Percentiles rank a stretch among this genome's conserved stretches.
Evolutionary conservation across 2,329 filamentous ascomycete species (phyloP).

Genomic region (Botryotinia calthae): DNA sequence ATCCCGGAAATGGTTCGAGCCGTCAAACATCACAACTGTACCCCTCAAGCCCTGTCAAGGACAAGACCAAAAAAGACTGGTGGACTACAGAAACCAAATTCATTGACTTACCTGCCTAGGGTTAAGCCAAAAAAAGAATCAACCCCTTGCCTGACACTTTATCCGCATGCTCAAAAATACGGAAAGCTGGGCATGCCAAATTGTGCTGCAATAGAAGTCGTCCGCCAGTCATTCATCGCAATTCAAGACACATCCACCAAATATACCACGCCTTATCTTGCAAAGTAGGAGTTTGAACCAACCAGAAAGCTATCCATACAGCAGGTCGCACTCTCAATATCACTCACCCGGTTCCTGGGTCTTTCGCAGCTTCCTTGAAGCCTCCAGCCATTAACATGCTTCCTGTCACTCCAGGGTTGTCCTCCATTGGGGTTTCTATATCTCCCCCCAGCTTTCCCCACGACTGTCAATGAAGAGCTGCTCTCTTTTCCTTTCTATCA

Average conservation of each 20-base stretch:
- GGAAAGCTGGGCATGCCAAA: slow-evolving; percentile 1
- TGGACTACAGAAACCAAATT: neutral
- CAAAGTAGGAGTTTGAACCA: slow-evolving; percentile 8
- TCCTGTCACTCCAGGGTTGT: slow-evolving; percentile 8
- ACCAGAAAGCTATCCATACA: slow-evolving; percentile 5
- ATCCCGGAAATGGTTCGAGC: slow-evolving; percentile 1
- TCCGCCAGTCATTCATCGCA: slow-evolving; percentile 3
- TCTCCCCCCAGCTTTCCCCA: slow-evolving; percentile 17
- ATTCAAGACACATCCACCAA: slow-evolving; percentile 17
- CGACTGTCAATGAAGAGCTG: slow-evolving; percentile 13
- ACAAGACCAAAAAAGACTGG: too few relatives aligned
- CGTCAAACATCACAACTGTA: slow-evolving; percentile 1
- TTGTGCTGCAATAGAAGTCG: neutral
- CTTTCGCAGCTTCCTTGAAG: slow-evolving; percentile 14
- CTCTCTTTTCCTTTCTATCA: slow-evolving; percentile 4
- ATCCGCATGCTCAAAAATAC: neutral
- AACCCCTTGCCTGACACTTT: neutral
- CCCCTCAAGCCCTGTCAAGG: slow-evolving; percentile 4
- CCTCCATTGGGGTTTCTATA: slow-evolving; percentile 18
- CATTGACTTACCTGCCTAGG: neutral
- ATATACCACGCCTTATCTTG: neutral
- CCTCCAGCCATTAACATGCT: slow-evolving; percentile 6
- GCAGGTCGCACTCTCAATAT: slow-evolving; percentile 14
- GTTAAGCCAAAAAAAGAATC: neutral
- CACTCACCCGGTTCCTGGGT: slow-evolving; percentile 21